Conservation (phyloP, 2,329 filamentous ascomycete species). For the Ophiostoma populinum region DNA sequence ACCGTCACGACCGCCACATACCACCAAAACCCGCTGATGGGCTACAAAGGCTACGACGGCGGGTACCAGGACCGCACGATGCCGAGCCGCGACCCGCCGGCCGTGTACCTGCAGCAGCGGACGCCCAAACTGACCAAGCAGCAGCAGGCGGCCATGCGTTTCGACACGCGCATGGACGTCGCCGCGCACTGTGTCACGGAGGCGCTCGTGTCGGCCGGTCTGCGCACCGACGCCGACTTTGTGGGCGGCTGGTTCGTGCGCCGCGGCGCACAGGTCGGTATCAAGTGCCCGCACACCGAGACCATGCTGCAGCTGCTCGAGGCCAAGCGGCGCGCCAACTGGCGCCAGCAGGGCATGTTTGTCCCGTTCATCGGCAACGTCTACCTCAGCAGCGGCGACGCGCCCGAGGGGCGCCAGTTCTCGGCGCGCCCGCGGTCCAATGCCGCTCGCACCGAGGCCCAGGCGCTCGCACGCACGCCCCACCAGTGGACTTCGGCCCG, state of each 20-base stretch:
- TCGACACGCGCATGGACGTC: neutral
- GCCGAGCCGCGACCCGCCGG: too few species aligned
- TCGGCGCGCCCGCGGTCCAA: neutral
- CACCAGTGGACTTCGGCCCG: neutral
- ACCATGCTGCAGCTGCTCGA: conserved; percentile 57
- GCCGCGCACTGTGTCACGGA: conserved; percentile 44
- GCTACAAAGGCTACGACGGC: neutral
- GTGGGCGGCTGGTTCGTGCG: conserved; percentile 77
- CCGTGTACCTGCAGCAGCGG: too few species aligned
- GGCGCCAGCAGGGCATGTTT: neutral
- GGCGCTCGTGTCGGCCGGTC: conserved; percentile 41
- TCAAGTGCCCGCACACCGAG: conserved; percentile 57
- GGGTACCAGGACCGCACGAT: neutral
- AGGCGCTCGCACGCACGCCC: too few species aligned
- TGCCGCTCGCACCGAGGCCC: too few species aligned
- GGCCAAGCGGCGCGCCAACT: conserved; percentile 33
- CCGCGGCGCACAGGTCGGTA: conserved; percentile 52
- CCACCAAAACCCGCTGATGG: neutral
- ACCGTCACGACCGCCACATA: too few species aligned
- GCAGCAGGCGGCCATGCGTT: too few species aligned
- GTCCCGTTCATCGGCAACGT: neutral
- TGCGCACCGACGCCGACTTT: conserved; percentile 60
- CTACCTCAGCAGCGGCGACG: conserved; percentile 1
- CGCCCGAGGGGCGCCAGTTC: neutral
- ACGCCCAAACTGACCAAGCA: too few species aligned